These are phyloP conservation scores for Colletotrichum sp. DNA, from an alignment of 2,329 filamentous ascomycete species.

Conservation along the genomic window DNA sequence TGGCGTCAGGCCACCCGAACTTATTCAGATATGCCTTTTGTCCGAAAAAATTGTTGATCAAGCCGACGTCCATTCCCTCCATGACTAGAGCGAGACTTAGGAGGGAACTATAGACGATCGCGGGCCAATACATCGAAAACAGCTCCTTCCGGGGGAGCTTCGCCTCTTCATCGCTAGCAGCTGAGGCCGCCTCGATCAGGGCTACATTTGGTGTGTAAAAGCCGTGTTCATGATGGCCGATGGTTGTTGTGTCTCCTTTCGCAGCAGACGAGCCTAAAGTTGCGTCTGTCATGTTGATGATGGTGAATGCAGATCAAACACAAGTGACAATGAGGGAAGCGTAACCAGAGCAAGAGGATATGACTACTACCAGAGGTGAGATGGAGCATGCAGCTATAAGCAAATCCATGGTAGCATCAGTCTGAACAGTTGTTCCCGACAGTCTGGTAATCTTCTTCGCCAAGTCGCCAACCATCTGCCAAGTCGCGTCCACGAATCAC, in stretches of 20 bases:
- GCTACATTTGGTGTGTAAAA: slow-evolving; percentile 28
- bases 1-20: slow-evolving; percentile 37
- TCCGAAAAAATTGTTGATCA: slow-evolving; percentile 44
- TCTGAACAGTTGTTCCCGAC: neutral
- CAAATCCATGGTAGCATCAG: neutral
- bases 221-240: slow-evolving; percentile 29
- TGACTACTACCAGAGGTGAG: neutral
- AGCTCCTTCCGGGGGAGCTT: slow-evolving; percentile 34
- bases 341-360: neutral
- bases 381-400: neutral
- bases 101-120: slow-evolving; percentile 30
- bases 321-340: neutral
- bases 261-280: neutral
- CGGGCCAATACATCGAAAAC: slow-evolving; percentile 33
- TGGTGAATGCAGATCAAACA: neutral
- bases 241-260: slow-evolving; percentile 4
- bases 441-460: neutral
- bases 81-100: slow-evolving; percentile 35
- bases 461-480: slow-evolving; percentile 1
- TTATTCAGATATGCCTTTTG: slow-evolving; percentile 32
- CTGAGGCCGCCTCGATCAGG: slow-evolving; percentile 38
- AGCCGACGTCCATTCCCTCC: slow-evolving; percentile 41
- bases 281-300: neutral
- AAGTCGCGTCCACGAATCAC: neutral
- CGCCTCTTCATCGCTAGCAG: slow-evolving; percentile 31